These are phyloP conservation scores for Periconia sp. DNA, from an alignment of 2,329 filamentous ascomycete genomes.

Conservation along the genomic window DNA sequence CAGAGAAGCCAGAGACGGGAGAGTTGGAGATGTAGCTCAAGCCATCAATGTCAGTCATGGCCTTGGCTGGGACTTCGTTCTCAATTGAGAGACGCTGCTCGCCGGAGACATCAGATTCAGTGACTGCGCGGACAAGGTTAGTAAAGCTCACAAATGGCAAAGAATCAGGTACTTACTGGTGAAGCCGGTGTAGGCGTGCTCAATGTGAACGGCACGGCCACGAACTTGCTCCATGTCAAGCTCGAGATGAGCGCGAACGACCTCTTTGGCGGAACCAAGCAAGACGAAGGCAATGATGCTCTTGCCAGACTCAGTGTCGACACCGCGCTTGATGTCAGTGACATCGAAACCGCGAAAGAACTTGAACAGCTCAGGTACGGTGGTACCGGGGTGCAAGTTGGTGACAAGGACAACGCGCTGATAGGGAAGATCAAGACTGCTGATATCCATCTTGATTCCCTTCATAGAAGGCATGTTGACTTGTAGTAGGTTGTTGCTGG, in stretches of 20 bases:
- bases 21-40: no score
- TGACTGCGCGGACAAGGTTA: background rate
- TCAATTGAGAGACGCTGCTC: background rate
- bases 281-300: slow-evolving; percentile 1
- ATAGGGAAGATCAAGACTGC: background rate
- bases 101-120: background rate
- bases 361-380: background rate
- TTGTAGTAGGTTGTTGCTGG: background rate
- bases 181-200: slow-evolving; percentile 3
- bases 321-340: slow-evolving; percentile 1
- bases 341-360: slow-evolving; percentile 2
- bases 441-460: slow-evolving; percentile 1
- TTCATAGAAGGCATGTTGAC: slow-evolving; percentile 2
- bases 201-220: slow-evolving; percentile 2
- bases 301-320: slow-evolving; percentile 1
- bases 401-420: slow-evolving; percentile 4
- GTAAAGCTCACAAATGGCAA: background rate
- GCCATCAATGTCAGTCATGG: background rate
- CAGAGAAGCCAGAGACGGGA: no score
- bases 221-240: background rate
- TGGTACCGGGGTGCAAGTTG: slow-evolving; percentile 1
- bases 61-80: background rate
- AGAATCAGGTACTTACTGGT: background rate
- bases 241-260: background rate
- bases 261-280: background rate